Conservation (phyloP, 768 basidiomycete genomes). For the Pleurotus djamor region DNA sequence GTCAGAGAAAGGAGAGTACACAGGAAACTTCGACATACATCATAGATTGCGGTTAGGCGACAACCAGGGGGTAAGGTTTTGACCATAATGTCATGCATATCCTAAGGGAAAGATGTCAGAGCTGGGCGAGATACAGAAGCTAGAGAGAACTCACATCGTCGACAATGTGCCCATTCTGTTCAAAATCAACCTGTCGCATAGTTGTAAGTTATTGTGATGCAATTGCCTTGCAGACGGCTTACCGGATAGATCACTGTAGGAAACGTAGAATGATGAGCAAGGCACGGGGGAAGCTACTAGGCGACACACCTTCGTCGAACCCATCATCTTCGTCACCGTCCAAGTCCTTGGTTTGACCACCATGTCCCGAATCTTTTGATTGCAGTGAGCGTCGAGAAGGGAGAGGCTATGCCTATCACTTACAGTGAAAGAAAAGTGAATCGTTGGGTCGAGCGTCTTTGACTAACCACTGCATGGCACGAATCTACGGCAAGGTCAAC, state of each 20-base stretch:
- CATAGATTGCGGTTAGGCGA: conserved; percentile 81
- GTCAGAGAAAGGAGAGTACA: neutral
- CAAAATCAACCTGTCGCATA: conserved; percentile 30
- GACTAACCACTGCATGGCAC: conserved; percentile 94
- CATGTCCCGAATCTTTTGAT: conserved; percentile 83
- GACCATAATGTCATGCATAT: conserved; percentile 73
- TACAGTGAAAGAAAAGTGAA: conserved; percentile 89
- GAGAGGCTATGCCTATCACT: conserved; percentile 13
- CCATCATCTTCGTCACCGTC: conserved; percentile 88
- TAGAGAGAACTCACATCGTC: conserved; percentile 74
- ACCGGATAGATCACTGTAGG: conserved; percentile 78
- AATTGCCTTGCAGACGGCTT: neutral
- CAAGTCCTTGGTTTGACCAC: conserved; percentile 82
- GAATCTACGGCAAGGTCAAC: conserved; percentile 36
- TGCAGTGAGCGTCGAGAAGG: neutral
- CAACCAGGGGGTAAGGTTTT: conserved; percentile 25
- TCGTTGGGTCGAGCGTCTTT: conserved; percentile 76
- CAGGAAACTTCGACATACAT: conserved; percentile 42
- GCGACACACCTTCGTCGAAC: conserved; percentile 63
- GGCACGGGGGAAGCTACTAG: neutral
- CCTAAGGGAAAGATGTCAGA: conserved; percentile 27
- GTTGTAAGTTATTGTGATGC: conserved; percentile 66
- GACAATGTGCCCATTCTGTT: conserved; percentile 72
- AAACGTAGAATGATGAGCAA: neutral
- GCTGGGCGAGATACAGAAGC: neutral